A percentile compares a stretch with the other conserved stretches of the same genome.
Conservation (phyloP, 2,329 filamentous ascomycete genomes). For the Macrophomina pseudophaseolina region DNA sequence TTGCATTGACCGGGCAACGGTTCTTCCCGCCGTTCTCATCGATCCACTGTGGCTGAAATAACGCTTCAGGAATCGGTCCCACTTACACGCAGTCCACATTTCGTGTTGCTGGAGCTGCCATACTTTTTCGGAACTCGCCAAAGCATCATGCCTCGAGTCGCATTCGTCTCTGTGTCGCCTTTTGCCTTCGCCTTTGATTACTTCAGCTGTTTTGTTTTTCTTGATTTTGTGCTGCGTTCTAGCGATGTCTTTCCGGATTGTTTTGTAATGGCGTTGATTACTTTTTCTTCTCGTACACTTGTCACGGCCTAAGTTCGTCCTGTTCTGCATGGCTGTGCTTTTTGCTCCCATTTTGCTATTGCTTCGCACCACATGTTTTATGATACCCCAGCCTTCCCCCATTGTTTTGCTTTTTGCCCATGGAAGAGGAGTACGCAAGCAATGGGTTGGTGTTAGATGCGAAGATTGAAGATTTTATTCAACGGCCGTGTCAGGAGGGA, state of each 20-base stretch:
- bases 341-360: background rate
- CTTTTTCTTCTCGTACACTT: background rate
- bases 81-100: constrained; percentile 6
- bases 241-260: constrained; percentile 16
- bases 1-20: constrained; percentile 21
- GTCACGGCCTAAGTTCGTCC: constrained; percentile 11
- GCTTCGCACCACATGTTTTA: constrained; percentile 17
- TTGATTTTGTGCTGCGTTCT: constrained; percentile 26
- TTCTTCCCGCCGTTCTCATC: constrained; percentile 17
- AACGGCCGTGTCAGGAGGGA: background rate
- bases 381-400: constrained; percentile 16
- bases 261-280: constrained; percentile 20
- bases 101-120: background rate
- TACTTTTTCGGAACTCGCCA: constrained; percentile 4
- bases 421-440: background rate
- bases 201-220: background rate
- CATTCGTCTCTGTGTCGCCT: background rate
- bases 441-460: background rate
- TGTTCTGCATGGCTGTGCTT: background rate
- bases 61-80: constrained; percentile 19
- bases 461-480: background rate
- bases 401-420: constrained; percentile 3
- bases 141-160: background rate
- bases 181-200: background rate
- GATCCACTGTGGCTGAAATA: constrained; percentile 22